These are phyloP conservation scores for Cyberlindnera amylophila DNA, from an alignment of 805 yeast genomes.

Conservation along the genomic window DNA sequence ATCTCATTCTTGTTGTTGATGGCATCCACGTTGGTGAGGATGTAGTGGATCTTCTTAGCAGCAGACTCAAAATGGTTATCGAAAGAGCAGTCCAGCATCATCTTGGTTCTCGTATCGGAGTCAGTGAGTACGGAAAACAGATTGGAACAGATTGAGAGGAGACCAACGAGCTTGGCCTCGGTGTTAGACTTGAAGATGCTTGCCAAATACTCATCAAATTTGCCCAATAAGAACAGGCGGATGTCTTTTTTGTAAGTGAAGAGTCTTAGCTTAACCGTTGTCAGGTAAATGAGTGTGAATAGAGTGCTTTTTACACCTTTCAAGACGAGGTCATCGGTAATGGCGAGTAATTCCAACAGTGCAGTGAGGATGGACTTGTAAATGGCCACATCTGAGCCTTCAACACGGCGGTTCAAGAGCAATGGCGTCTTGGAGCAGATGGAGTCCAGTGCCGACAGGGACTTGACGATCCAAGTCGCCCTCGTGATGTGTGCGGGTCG, in stretches of 20 bases:
- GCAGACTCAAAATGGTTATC: conserved; percentile 25
- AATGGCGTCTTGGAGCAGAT: conserved; percentile 22
- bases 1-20: conserved; percentile 1
- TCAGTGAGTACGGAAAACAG: conserved; percentile 24
- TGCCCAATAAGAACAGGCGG: conserved; percentile 11
- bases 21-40: conserved; percentile 10
- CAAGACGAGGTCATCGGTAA: conserved; percentile 12
- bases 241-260: conserved; percentile 23
- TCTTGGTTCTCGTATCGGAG: conserved; percentile 18
- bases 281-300: conserved; percentile 21
- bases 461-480: conserved; percentile 17
- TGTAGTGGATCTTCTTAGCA: conserved; percentile 22
- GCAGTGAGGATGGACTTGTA: conserved; percentile 24
- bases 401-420: conserved; percentile 16
- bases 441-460: conserved; percentile 23
- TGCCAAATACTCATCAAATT: conserved; percentile 14
- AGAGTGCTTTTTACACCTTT: conserved; percentile 20
- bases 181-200: conserved; percentile 16
- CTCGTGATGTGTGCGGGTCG: conserved; percentile 12
- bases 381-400: conserved; percentile 4
- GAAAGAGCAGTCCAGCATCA: conserved; percentile 20
- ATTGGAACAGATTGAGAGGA: conserved; percentile 18
- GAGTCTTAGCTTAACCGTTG: conserved; percentile 19
- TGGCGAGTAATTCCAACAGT: conserved; percentile 17
- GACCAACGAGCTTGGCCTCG: conserved; percentile 10